These are phyloP conservation scores for Pichia deserticola DNA, from an alignment of 805 yeast species.

Conservation along the genomic window DNA sequence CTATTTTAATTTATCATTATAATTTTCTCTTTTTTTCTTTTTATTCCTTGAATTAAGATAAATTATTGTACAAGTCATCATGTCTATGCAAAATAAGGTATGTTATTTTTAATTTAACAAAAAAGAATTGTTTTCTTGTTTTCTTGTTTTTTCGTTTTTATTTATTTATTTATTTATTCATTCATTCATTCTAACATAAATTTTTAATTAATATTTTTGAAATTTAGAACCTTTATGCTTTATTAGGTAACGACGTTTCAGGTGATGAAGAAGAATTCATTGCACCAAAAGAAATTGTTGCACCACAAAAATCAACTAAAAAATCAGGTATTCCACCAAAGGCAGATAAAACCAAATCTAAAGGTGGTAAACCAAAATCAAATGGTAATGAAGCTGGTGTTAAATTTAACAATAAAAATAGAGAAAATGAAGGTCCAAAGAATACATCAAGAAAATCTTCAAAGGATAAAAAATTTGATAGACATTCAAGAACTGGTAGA, in stretches of 20 bases:
- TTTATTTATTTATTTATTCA: no score
- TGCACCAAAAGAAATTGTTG: slow-evolving; percentile 70
- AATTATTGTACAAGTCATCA: background rate
- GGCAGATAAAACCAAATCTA: slow-evolving; percentile 74
- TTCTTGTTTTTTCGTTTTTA: no score
- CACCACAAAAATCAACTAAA: slow-evolving; percentile 77
- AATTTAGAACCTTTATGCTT: slow-evolving; percentile 65
- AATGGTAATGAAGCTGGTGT: slow-evolving; percentile 88
- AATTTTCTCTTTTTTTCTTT: no score
- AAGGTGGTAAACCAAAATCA: slow-evolving; percentile 59
- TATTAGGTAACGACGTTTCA: slow-evolving; percentile 85
- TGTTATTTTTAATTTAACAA: background rate
- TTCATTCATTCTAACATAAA: slow-evolving; percentile 2
- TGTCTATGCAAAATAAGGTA: slow-evolving; percentile 19
- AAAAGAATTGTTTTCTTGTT: background rate
- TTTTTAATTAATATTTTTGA: background rate
- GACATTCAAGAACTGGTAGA: slow-evolving; percentile 80
- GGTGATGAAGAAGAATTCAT: slow-evolving; percentile 55
- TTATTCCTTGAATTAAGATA: no score
- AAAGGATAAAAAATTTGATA: slow-evolving; percentile 59
- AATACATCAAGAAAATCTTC: slow-evolving; percentile 37
- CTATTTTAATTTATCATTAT: no score
- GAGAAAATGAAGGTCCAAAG: slow-evolving; percentile 49
- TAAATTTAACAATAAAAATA: slow-evolving; percentile 67
- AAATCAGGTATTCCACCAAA: slow-evolving; percentile 75